Evolutionary conservation across 208 protist genomes (phyloP).

Genomic region (Trypanosoma cruzi): DNA sequence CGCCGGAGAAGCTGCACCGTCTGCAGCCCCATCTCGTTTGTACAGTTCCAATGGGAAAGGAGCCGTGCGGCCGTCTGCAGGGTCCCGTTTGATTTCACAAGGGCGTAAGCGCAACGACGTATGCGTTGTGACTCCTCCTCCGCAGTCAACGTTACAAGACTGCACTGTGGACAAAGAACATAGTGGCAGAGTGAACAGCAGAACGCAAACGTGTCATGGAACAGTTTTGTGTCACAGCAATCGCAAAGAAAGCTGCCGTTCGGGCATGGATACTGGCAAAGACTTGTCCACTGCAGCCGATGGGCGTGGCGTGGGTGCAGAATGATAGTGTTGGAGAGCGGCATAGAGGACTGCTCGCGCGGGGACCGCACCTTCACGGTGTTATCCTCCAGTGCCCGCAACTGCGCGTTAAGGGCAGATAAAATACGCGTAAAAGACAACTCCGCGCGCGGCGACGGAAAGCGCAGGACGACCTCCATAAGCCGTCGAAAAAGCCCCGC

Average conservation of each 20-base stretch:
- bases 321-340: constrained; percentile 34
- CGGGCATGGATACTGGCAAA: constrained; percentile 44
- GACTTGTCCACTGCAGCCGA: constrained; percentile 62
- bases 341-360: constrained; percentile 15
- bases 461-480: constrained; percentile 28
- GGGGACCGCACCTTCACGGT: not conserved
- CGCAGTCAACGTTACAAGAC: constrained; percentile 40
- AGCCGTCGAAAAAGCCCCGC: constrained; percentile 21
- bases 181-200: constrained; percentile 70
- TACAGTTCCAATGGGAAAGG: constrained; percentile 54
- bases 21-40: constrained; percentile 32
- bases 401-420: constrained; percentile 15
- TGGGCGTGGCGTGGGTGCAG: constrained; percentile 70
- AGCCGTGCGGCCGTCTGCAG: constrained; percentile 43
- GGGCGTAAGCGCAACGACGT: constrained; percentile 45
- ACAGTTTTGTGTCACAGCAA: constrained; percentile 29
- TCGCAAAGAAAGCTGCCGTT: constrained; percentile 57
- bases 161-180: constrained; percentile 73
- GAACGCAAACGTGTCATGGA: constrained; percentile 43
- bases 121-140: constrained; percentile 41
- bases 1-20: constrained; percentile 49
- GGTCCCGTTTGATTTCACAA: constrained; percentile 36
- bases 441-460: constrained; percentile 20
- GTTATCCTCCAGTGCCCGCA: constrained; percentile 13
- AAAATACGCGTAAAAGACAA: constrained; percentile 19